Base-by-base conservation (phyloP, 257 asterid genomes). In the Leptodermis oblonga region DNA sequence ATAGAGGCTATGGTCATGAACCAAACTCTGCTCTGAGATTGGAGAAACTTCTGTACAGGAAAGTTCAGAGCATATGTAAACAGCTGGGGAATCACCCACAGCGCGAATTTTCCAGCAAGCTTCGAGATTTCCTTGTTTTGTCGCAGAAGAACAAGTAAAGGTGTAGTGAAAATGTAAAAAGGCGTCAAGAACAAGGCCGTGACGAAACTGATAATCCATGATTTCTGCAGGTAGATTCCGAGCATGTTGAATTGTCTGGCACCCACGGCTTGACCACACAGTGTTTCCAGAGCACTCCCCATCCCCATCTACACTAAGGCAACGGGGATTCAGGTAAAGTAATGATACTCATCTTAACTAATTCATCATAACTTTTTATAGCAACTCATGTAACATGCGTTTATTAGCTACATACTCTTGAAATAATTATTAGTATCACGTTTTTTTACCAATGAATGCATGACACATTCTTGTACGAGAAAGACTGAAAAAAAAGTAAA, bases 21-120 rank as follows among this genome's bases (percentile, higher is more conserved):
- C 96, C 96, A 90, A 34, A 92, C 77, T 70, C 74, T 92, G 83
- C 93, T 92, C 74, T 92, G 98, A 4, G 97, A 80, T 76, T 92
- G 98, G 7, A 91, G 87, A 63, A 89, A 91, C 60, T 91, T 91
- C 63, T 91, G 97, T 20, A 84, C 46, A 0, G 97, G 97, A 14
- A 89, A 91, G 75, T 89, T 91, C 72, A 87, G 34, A 1, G 97
- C 95, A 20, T 85, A 87, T 0, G 97, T 95, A 45, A 78, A 91
- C 34, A 91, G 68, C 71, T 91, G 97, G 62, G 97, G 97, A 30
- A 79, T 75, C 53, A 86, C 91, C 92, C 92, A 89, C 4, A 73
- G 65, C 2, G 96, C 86, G 49, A 78, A 91, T 20, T 87, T 80
- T 54, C 95, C 97, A 0, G 97, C 92, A 4, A 80, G 66, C 30